Base-by-base conservation (phyloP, 768 basidiomycete genomes). In the Leccinum imitatum region DNA sequence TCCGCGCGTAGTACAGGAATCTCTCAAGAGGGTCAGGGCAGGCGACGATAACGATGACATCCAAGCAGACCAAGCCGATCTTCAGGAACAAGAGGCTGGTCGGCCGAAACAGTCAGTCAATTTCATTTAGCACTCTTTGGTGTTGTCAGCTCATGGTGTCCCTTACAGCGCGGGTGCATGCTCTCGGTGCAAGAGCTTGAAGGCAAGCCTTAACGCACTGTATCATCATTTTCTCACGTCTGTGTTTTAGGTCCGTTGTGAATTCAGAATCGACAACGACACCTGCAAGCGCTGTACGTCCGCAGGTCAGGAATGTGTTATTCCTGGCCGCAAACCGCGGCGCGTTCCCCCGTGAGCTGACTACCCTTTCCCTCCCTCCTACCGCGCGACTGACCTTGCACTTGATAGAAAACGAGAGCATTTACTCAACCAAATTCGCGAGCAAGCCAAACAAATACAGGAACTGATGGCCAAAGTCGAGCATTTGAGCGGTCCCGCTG, bases 241-340 rank as follows among this genome's bases (percentile, higher is more conserved):
- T 55, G 2, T 67, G 27, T 46, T 76, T 62, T 79, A 90, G 79
- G 90, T 91, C 59, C 85, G 82, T 64, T 93, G 90, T 70, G 90
- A 91, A 72, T 88, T 90, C 73, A 84, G 78, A 69, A 82, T 82
- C 14, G 87, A 89, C 53, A 83, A 80, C 14, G 89, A 91, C 66
- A 84, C 84, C 3, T 93, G 90, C 73, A 90, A 84, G 68, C 85
- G 90, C 11, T 93, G 90, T 67, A 72, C 82, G 57, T 83, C 84
- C 60, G 87, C 87, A 10, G 83, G 82, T 6, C 85, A 89, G 58
- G 87, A 90, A 54, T 93, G 90, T 64, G 75, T 86, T 46, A 90
- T 89, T 53, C 90, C 90, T n/a, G 90, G 90, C n/a, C 81, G 88
- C 62, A 92, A 90, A 74, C 89, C 89, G 68, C 86, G 90, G 58